Conservation (phyloP, 441 rosid genomes). For the Brassica hybrid region DNA sequence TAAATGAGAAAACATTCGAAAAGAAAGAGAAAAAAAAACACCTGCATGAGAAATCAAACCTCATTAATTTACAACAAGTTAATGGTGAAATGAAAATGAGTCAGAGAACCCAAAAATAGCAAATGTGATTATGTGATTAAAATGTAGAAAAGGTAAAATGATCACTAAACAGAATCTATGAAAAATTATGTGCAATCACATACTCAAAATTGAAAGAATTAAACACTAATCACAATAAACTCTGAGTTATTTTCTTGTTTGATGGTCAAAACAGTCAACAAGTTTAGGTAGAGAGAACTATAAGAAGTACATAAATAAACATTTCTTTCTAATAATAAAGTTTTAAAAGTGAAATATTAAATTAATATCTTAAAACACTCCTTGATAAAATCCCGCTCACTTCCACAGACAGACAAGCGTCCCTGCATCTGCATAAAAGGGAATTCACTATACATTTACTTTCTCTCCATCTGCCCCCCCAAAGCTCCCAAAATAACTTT, state of each 20-base stretch:
- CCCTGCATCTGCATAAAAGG: not conserved
- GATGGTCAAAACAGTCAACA: constrained; percentile 43
- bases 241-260: not conserved
- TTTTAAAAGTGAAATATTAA: not conserved
- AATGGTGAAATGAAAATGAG: not conserved
- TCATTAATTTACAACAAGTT: constrained; percentile 23
- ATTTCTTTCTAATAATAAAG: not conserved
- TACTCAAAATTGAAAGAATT: not conserved
- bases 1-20: constrained; percentile 19
- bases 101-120: constrained; percentile 25
- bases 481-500: constrained; percentile 35
- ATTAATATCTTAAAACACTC: constrained; percentile 21
- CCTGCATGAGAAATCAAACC: constrained; percentile 20
- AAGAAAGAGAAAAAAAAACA: not conserved
- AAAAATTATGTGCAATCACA: constrained; percentile 8
- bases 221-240: not conserved
- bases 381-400: constrained; percentile 52
- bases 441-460: constrained; percentile 36
- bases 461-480: constrained; percentile 36
- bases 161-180: constrained; percentile 19
- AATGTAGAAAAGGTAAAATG: constrained; percentile 24
- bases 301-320: constrained; percentile 14
- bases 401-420: no score
- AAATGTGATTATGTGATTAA: constrained; percentile 13
- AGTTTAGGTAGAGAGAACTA: constrained; percentile 15